phyloP scores from a whole-genome alignment of 1,139 yeast genomes.

The Suhomyces anneliseae region DNA sequence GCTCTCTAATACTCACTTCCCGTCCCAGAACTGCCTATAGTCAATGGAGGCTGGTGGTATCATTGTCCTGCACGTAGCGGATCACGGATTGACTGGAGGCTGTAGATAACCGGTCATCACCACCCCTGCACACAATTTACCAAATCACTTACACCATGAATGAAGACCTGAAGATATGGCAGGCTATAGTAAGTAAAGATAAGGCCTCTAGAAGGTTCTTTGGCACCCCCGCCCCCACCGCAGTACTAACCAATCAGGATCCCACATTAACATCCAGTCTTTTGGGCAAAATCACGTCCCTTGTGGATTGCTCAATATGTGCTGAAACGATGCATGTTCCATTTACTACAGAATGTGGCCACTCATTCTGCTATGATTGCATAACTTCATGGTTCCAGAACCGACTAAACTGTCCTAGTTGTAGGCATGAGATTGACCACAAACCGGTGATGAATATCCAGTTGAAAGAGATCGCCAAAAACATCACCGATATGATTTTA shows the following conservation, averaged over 20 bases:
- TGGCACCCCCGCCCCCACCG: not conserved
- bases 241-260: conserved; percentile 20
- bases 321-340: conserved; percentile 49
- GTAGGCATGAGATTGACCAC: conserved; percentile 44
- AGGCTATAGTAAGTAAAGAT: conserved; percentile 16
- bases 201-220: too few species aligned
- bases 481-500: conserved; percentile 31
- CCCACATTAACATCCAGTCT: conserved; percentile 15
- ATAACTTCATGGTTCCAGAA: conserved; percentile 51
- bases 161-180: conserved; percentile 14
- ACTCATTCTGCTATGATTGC: conserved; percentile 50
- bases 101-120: not conserved
- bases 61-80: too few species aligned
- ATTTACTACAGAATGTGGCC: conserved; percentile 44
- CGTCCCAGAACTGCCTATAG: too few species aligned
- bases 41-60: too few species aligned
- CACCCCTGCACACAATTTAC: conserved; percentile 3
- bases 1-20: too few species aligned
- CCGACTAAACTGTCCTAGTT: conserved; percentile 54
- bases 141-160: conserved; percentile 1
- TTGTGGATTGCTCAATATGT: conserved; percentile 44
- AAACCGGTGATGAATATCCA: conserved; percentile 49
- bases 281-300: conserved; percentile 25
- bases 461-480: conserved; percentile 37
- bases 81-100: too few species aligned